Evolutionary conservation across 345 rosid genomes (phyloP), one percentile per base, ranked within the genome.

Genomic region (Microcos paniculata): DNA sequence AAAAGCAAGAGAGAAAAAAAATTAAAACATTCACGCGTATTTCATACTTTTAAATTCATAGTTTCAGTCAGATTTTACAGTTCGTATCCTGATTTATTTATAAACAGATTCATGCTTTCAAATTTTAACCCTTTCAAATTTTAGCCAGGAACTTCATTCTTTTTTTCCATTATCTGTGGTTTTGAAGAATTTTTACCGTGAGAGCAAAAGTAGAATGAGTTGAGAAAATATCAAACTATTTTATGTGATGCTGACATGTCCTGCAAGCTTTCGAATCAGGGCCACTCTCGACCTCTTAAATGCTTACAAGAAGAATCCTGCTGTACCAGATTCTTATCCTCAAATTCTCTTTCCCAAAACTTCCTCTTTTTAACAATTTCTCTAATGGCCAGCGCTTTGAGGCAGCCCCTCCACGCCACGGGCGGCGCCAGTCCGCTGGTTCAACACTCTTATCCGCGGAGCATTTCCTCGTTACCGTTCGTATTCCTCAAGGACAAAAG

Each of bases 381-480:
- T 67, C 65, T 30, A 2, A 85, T 85, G 85, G 82, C 80, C 21
- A 64, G 57, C 35, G 73, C 81, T 1, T 23, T 69, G 52, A 65
- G 75, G 26, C 80, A 69, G 43, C 71, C 68, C 19, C 71, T 73
- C 70, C 64, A 46, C 61, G 19, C 77, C 49, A 8, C 78, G 7
- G 59, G 24, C 73, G 59, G 24, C 73, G 71, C 53, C 72, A 12
- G 7, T 75, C 69, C 83, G 19, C 80, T 64, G 42, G 45, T 40
- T 55, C 73, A 59, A 57, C 15, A 30, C 16, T 58, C 64, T 56
- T 46, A 65, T 31, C 48, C 62, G 13, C 62, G 10, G 15, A 23
- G 61, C 5, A 24, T 62, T 55, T 46, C 67, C 78, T 52, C 71
- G 11, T 12, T 73, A 26, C 52, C 56, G 23, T 19, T 33, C 2